A percentile compares a stretch with the other conserved stretches of the same genome.
Evolutionary conservation across 1,139 yeast genomes (phyloP).

Genomic region (Arxiozyma heterogenica): DNA sequence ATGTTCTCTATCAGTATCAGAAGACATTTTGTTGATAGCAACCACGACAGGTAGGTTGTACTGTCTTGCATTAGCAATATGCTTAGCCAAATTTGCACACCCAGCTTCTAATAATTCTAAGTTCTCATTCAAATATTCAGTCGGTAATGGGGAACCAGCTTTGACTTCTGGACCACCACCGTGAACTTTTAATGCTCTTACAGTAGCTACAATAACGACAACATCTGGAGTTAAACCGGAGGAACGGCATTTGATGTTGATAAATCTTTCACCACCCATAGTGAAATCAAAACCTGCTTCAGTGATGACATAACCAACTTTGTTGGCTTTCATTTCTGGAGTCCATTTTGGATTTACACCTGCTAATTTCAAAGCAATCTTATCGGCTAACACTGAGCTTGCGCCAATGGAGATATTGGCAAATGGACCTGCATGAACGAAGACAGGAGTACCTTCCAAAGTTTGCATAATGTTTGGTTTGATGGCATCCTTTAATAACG

Average conservation of each 20-base stretch:
- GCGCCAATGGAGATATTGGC: slow-evolving; percentile 84
- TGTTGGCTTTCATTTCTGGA: slow-evolving; percentile 66
- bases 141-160: slow-evolving; percentile 69
- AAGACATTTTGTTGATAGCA: slow-evolving; percentile 66
- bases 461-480: slow-evolving; percentile 83
- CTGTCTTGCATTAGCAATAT: slow-evolving; percentile 58
- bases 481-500: slow-evolving; percentile 69
- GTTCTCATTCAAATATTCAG: slow-evolving; percentile 58
- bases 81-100: slow-evolving; percentile 65
- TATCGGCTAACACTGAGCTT: slow-evolving; percentile 71
- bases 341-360: slow-evolving; percentile 39
- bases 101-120: slow-evolving; percentile 56
- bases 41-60: slow-evolving; percentile 74
- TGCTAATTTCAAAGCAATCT: slow-evolving; percentile 57
- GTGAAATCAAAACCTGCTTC: slow-evolving; percentile 52
- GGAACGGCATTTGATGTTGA: slow-evolving; percentile 70
- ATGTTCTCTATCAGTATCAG: slow-evolving; percentile 62
- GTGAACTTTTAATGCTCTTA: slow-evolving; percentile 69
- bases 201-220: slow-evolving; percentile 71
- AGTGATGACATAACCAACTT: slow-evolving; percentile 44
- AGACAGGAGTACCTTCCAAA: slow-evolving; percentile 75
- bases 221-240: slow-evolving; percentile 65
- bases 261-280: slow-evolving; percentile 83
- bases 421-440: slow-evolving; percentile 81
- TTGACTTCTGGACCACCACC: slow-evolving; percentile 83